Base-by-base conservation (phyloP, 2,329 filamentous ascomycete genomes). In the Cladorrhinum sp. region DNA sequence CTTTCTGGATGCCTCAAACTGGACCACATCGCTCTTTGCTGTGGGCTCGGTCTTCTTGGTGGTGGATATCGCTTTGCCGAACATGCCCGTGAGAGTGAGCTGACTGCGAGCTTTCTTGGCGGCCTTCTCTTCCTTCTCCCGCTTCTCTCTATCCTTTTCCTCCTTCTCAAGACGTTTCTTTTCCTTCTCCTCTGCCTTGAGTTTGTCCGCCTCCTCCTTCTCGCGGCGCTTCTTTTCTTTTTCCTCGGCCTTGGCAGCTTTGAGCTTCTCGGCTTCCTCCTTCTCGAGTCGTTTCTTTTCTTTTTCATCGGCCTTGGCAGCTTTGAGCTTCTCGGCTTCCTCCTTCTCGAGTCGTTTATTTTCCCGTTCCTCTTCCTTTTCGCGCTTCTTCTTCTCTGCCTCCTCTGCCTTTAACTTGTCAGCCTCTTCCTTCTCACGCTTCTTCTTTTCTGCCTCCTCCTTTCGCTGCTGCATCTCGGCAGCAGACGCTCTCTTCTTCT, bases 401-500 rank as follows among this genome's bases (percentile, higher is more conserved):
- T 70, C 68, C 41, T 77, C 77, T 13, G 59, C 58, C 55, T 65
- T 36, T 8, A 58, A 54, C 58, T 72, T 74, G 36, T 76, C 73
- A 0, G 74, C 76, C 74, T 75, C 48, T 75, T 72, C 55, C 60
- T 77, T 75, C 61, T 74, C 75, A 45, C 75, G 72, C 55, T 72
- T 72, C 58, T 76, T 74, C 32, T 70, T 71, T 1, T 70, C 67
- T 48, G n/a, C n/a, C n/a, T n/a, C n/a, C n/a, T n/a, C n/a, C n/a
- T 20, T 65, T 71, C 23, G 72, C 66, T 45, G n/a, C 48, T 75
- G 78, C 62, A 80, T 78, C 13, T 71, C 73, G 0, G 72, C 62
- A 2, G 77, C 81, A 18, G 78, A 74, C 64, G 79, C 80, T 55
- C 81, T 83, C 65, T 79, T 82, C 64, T 81, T 83, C 24, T 73